Percentiles rank a stretch among this genome's conserved stretches.
These are phyloP conservation scores for Camellia lanceoleosa DNA, from an alignment of 148 eudicot genomes.

Conservation along the genomic window DNA sequence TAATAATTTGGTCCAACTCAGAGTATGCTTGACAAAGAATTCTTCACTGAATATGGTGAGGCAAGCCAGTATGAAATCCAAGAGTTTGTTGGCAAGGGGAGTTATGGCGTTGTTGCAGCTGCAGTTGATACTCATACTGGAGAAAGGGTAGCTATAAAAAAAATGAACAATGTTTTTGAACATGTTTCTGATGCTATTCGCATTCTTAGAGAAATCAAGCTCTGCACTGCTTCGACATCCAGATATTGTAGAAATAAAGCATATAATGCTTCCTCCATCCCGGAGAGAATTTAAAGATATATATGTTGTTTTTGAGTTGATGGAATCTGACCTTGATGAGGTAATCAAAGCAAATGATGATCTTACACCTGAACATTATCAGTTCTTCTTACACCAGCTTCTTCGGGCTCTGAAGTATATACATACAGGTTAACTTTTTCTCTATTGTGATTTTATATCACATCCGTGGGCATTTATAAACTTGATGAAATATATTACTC, in stretches of 20 bases:
- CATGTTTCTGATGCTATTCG: constrained; percentile 64
- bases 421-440: constrained; percentile 45
- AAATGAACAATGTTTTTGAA: constrained; percentile 51
- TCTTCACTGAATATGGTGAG: constrained; percentile 71
- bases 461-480: not conserved
- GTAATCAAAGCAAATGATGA: constrained; percentile 64
- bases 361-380: constrained; percentile 62
- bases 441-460: not conserved
- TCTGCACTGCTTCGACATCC: constrained; percentile 57
- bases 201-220: constrained; percentile 67
- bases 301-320: constrained; percentile 63
- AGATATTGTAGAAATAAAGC: constrained; percentile 65
- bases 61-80: constrained; percentile 60
- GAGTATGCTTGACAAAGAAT: constrained; percentile 60
- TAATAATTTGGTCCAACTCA: constrained; percentile 19
- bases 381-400: constrained; percentile 65
- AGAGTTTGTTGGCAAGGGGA: constrained; percentile 72
- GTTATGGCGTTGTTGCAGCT: constrained; percentile 71
- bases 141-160: constrained; percentile 62
- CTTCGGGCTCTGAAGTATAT: constrained; percentile 65
- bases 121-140: constrained; percentile 74
- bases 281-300: constrained; percentile 71
- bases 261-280: constrained; percentile 67
- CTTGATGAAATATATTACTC: not conserved
- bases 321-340: constrained; percentile 67